Evolutionary conservation across 2,329 filamentous ascomycete genomes (phyloP).

Genomic region (Sclerotiophoma versabilis): DNA sequence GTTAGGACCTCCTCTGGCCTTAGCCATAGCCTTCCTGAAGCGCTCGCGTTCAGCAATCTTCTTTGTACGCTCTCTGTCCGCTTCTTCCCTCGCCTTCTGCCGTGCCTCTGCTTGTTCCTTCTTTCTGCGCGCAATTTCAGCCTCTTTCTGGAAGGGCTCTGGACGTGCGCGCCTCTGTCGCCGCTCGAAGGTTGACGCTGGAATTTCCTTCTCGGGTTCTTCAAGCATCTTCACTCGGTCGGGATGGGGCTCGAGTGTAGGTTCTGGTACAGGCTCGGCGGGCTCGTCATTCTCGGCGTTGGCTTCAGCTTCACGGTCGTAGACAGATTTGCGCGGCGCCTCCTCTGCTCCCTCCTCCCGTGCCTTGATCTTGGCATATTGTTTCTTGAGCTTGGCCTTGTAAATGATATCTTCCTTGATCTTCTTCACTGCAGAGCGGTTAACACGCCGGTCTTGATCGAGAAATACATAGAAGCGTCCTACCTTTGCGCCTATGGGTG

Average conservation of each 20-base stretch:
- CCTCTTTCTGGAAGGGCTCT: slow-evolving; percentile 54
- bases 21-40: slow-evolving; percentile 71
- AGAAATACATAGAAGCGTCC: background rate
- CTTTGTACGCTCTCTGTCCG: slow-evolving; percentile 63
- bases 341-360: slow-evolving; percentile 53
- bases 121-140: slow-evolving; percentile 57
- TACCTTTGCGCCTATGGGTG: slow-evolving; percentile 81
- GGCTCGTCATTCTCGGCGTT: slow-evolving; percentile 27
- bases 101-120: slow-evolving; percentile 71
- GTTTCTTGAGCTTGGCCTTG: slow-evolving; percentile 92
- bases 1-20: slow-evolving; percentile 67
- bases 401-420: slow-evolving; percentile 90
- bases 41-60: slow-evolving; percentile 71
- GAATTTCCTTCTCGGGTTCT: slow-evolving; percentile 37
- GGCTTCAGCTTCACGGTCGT: slow-evolving; percentile 37
- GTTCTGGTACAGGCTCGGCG: slow-evolving; percentile 32
- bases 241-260: slow-evolving; percentile 64
- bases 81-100: slow-evolving; percentile 66
- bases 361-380: slow-evolving; percentile 86
- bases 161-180: slow-evolving; percentile 38
- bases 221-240: slow-evolving; percentile 67
- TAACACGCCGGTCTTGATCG: background rate
- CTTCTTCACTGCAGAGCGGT: slow-evolving; percentile 69
- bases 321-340: slow-evolving; percentile 44
- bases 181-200: slow-evolving; percentile 28